A percentile compares a stretch with the other conserved stretches of the same genome.
phyloP scores from a whole-genome alignment of 805 yeast species.

The Candida taoyuanica region DNA sequence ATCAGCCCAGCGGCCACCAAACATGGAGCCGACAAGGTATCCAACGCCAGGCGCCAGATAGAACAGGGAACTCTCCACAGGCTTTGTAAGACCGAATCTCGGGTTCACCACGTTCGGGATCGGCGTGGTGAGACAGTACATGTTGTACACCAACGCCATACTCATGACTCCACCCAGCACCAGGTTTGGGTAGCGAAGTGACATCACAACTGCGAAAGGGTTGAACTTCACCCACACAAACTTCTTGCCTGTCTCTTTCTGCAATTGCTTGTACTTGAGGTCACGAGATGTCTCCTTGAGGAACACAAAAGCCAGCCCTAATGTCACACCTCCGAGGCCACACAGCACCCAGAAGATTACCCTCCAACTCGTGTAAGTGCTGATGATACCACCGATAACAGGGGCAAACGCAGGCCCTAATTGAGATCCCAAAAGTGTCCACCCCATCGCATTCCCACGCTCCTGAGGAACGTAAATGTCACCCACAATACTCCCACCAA shows the following conservation, averaged over 20 bases:
- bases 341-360: constrained; percentile 46
- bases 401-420: constrained; percentile 52
- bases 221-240: constrained; percentile 47
- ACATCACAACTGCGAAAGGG: constrained; percentile 39
- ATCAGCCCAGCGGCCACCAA: constrained; percentile 53
- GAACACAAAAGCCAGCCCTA: constrained; percentile 33
- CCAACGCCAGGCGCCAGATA: constrained; percentile 55
- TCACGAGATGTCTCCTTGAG: constrained; percentile 41
- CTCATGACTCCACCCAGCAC: constrained; percentile 42
- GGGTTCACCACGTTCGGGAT: constrained; percentile 52
- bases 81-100: constrained; percentile 41
- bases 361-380: constrained; percentile 49
- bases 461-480: constrained; percentile 39
- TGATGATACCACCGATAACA: constrained; percentile 48
- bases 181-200: constrained; percentile 40
- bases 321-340: constrained; percentile 36
- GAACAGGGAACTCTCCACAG: constrained; percentile 46
- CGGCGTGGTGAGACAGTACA: constrained; percentile 50
- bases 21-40: constrained; percentile 41
- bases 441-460: constrained; percentile 48
- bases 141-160: constrained; percentile 38
- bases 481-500: constrained; percentile 47
- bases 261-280: constrained; percentile 11
- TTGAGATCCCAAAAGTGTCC: constrained; percentile 46
- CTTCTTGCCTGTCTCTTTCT: constrained; percentile 26